Percentiles rank a stretch among this genome's conserved stretches.
Conservation (phyloP, 495 filamentous ascomycete species). For the Bryoglossum gracile region DNA sequence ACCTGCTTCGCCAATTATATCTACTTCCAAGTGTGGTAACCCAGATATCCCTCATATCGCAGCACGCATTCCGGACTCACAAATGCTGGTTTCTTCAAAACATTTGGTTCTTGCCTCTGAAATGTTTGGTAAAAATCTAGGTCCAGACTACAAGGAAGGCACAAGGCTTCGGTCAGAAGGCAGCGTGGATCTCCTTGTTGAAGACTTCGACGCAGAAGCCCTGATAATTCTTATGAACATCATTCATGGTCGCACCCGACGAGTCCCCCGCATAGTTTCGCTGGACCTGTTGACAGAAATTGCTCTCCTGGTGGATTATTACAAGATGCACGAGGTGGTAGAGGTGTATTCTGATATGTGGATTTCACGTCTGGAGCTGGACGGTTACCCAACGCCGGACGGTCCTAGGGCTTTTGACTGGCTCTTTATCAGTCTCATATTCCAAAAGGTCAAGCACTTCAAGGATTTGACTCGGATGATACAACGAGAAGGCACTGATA, state of each 20-base stretch:
- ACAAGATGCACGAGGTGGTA: conserved; percentile 38
- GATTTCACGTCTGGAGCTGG: conserved; percentile 26
- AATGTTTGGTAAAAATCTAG: conserved; percentile 30
- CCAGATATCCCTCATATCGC: no score
- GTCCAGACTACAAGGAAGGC: conserved; percentile 16
- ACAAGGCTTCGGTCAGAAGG: conserved; percentile 9
- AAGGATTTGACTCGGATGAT: conserved; percentile 7
- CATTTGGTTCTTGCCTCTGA: conserved; percentile 44
- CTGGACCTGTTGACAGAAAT: conserved; percentile 44
- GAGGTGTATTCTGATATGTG: conserved; percentile 38
- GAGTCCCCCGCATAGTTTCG: conserved; percentile 34
- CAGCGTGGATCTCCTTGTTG: conserved; percentile 6
- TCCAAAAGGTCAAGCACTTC: conserved; percentile 15
- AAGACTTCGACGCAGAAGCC: conserved; percentile 12
- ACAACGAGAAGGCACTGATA: conserved; percentile 10
- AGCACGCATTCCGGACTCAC: conserved; percentile 5
- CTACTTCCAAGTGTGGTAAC: no score
- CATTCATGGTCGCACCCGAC: conserved; percentile 39
- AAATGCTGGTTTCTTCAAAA: conserved; percentile 38
- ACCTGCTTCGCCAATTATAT: no score
- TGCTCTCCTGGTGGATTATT: conserved; percentile 44
- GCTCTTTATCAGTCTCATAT: conserved; percentile 35
- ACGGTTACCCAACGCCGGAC: conserved; percentile 15
- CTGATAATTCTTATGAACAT: conserved; percentile 27
- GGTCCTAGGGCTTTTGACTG: conserved; percentile 30